Evolutionary conservation across 192 early-diverging fungal genomes (phyloP), one percentile per base, ranked within the genome.

Genomic region (Mortierella claussenii): DNA sequence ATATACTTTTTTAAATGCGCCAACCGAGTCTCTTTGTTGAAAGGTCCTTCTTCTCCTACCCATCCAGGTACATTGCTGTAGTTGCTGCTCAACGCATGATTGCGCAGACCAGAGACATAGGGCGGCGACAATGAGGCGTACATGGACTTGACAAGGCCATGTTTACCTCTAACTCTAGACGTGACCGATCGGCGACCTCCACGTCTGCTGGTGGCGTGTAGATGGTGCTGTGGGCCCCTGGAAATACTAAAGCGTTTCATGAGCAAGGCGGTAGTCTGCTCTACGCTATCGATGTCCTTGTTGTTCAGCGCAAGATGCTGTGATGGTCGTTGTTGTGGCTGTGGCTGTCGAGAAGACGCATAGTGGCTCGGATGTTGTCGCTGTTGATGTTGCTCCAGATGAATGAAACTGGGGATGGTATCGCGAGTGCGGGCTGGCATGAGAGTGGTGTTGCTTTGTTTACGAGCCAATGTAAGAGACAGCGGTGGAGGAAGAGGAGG

Each of bases 391-490:
- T 43, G 26, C 37, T 46, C 5, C 62, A 75, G 18, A 26, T 75
- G 63, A 27, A 75, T 65, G 44, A 75, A 75, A 49, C 62, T 75
- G n/a, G 70, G 70, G 47, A 54, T 32, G 32, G 61, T 63, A 20
- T 50, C 36, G 26, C 32, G 52, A 32, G 17, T 50, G 33, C 53
- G 55, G 26, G 26, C 31, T n/a, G 47, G 51, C 56, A 63, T 71
- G 3, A 20, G 18, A n/a, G n/a, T 33, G 50, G 11, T 46, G 21
- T 46, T 46, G 15, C 45, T 46, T 17, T 17, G 15, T 42, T 42
- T 42, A 42, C 10, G 36, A 48, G 40, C n/a, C n/a, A n/a, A n/a
- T n/a, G n/a, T n/a, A n/a, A 24, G 44, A 47, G 47, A 21, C 1
- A 26, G 26, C 11, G 31, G 21, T 8, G 12, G 11, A 28, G 21